Conservation (phyloP, 2,329 filamentous ascomycete genomes). For the Penicillium frequentans region DNA sequence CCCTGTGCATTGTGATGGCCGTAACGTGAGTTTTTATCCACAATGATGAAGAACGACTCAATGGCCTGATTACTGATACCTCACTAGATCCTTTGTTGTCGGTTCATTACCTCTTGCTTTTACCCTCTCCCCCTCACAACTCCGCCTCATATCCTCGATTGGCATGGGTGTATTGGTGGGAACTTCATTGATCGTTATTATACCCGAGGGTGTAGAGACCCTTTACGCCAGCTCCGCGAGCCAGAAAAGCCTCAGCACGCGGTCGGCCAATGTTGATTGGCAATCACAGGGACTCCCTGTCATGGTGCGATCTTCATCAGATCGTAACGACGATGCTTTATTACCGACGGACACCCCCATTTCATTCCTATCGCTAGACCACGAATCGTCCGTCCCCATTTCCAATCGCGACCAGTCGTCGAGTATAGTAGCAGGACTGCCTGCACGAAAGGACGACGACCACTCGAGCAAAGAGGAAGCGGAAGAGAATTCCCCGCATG, state of each 20-base stretch:
- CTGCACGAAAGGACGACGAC: slow-evolving; percentile 29
- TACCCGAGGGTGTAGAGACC: slow-evolving; percentile 93
- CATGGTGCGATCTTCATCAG: slow-evolving; percentile 9
- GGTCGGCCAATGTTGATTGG: slow-evolving; percentile 30
- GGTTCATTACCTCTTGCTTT: slow-evolving; percentile 89
- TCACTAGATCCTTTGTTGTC: slow-evolving; percentile 82
- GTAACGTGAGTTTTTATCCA: slow-evolving; percentile 52
- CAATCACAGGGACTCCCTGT: slow-evolving; percentile 24
- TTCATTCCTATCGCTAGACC: slow-evolving; percentile 15
- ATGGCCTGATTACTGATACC: not conserved
- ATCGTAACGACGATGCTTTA: not conserved
- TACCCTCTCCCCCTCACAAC: slow-evolving; percentile 78
- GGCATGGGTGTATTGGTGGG: slow-evolving; percentile 93
- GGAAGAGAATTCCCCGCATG: slow-evolving; percentile 59
- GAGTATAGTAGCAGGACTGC: slow-evolving; percentile 19
- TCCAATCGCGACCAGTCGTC: not conserved
- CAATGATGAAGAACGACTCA: not conserved
- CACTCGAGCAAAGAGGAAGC: slow-evolving; percentile 44
- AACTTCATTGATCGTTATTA: slow-evolving; percentile 94
- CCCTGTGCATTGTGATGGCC: slow-evolving; percentile 65
- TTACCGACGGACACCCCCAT: slow-evolving; percentile 8
- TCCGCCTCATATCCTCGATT: slow-evolving; percentile 86
- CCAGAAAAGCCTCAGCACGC: slow-evolving; percentile 33
- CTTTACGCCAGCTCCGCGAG: slow-evolving; percentile 59
- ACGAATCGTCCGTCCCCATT: slow-evolving; percentile 12